Evolutionary conservation across 257 asterid genomes (phyloP), one percentile per base, ranked within the genome.

Genomic region (Solanum rostratum): DNA sequence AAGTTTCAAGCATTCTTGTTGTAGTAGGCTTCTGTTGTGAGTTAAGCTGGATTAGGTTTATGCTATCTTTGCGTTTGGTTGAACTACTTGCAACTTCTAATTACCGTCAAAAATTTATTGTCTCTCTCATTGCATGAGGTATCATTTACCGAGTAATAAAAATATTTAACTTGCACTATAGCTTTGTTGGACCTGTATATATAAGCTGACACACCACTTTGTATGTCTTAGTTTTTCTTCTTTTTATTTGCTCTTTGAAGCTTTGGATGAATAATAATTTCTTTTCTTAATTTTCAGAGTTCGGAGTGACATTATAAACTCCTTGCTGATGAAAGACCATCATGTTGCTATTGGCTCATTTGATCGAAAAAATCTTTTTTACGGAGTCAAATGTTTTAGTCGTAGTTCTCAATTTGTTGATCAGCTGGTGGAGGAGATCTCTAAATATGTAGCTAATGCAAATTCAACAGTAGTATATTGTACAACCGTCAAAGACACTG

Each of bases 281-380:
- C 80, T 85, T 46, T 46, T 76, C 60, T 76, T 49, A 24, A 49
- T 49, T 76, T 87, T 71, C 89, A 96, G 98, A 93, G 99, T 96
- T 86, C 94, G 96, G 53, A 83, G 54, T 66, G 99, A 96, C 92
- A 93, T 96, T 84, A 70, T 88, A 73, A 88, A 84, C 46, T 94
- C 99, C 84, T 60, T 96, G 92, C 90, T 90, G 92, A 83, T 96
- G 98, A 89, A 89, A 86, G 76, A 80, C 89, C 97, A 98, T 71
- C 89, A 90, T 83, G 89, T 93, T 85, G 90, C 94, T 86, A 88
- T 94, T 86, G 99, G 99, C 74, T 94, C 99, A 78, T 96, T 96
- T 84, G 97, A 96, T 88, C 99, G 99, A 83, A 88, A 90, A 78
- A 96, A 96, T 89, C 96, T 96, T 87, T 93, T 93, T 91, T 94